Evolutionary conservation across 1,139 yeast genomes (phyloP).

Genomic region (Scheffersomyces cryptocercus): DNA sequence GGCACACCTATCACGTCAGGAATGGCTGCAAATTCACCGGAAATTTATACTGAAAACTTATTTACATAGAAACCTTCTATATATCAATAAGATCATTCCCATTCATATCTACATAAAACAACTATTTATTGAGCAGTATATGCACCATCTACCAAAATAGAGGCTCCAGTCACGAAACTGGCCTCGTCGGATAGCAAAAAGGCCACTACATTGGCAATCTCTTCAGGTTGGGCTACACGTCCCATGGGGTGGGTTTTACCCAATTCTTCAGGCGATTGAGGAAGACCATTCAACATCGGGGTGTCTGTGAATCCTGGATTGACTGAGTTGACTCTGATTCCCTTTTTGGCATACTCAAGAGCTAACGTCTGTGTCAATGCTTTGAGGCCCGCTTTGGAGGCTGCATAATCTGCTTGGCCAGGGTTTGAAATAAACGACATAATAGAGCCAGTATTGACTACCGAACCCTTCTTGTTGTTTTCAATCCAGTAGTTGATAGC

Average conservation of each 20-base stretch:
- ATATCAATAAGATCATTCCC: no score
- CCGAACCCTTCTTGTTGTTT: not conserved
- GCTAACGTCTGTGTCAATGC: conserved; percentile 13
- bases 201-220: not conserved
- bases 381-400: conserved; percentile 15
- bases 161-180: not conserved
- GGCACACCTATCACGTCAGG: no score
- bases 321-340: conserved; percentile 17
- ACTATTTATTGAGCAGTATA: not conserved
- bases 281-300: not conserved
- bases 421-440: not conserved
- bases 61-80: no score
- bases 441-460: not conserved
- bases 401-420: conserved; percentile 7
- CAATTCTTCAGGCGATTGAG: not conserved
- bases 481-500: not conserved
- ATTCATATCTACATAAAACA: no score
- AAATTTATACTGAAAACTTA: no score
- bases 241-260: not conserved
- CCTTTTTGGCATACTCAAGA: conserved; percentile 14
- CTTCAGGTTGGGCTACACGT: not conserved
- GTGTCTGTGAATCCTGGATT: conserved; percentile 13
- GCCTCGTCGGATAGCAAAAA: not conserved
- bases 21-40: no score
- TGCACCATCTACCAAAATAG: not conserved